Conservation (phyloP, 352 stramenopile genomes). For the Pythium diclinum region DNA sequence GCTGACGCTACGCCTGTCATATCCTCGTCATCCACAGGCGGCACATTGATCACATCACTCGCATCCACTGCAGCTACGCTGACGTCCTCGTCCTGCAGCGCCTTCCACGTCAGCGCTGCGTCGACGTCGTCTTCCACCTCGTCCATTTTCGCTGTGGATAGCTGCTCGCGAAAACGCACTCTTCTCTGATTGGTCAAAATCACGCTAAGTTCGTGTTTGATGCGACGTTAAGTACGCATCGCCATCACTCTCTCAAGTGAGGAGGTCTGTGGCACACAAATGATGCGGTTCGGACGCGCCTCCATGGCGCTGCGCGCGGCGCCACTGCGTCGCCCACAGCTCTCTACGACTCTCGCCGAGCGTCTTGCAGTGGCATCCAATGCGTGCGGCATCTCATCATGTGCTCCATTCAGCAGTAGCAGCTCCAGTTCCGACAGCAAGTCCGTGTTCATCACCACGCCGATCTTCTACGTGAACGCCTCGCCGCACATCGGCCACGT, state of each 20-base stretch:
- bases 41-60: background rate
- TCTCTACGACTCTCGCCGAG: background rate
- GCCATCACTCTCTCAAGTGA: background rate
- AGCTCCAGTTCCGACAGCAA: conserved; percentile 4
- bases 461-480: conserved; percentile 99
- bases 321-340: conserved; percentile 2
- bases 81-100: conserved; percentile 22
- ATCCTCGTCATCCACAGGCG: background rate
- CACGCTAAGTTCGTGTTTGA: background rate
- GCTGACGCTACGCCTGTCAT: background rate
- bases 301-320: conserved; percentile 4
- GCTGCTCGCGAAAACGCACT: background rate
- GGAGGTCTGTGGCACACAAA: conserved; percentile 11
- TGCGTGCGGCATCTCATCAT: background rate
- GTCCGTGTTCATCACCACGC: conserved; percentile 91
- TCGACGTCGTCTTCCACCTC: conserved; percentile 41
- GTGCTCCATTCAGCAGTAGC: conserved; percentile 5
- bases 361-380: background rate
- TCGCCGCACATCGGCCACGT: conserved; percentile 98
- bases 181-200: background rate
- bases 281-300: conserved; percentile 1
- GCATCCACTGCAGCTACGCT: background rate
- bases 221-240: background rate
- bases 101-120: conserved; percentile 49
- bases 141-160: conserved; percentile 11